Base-by-base conservation (phyloP, 2,329 filamentous ascomycete genomes). In the Nemania sp. region DNA sequence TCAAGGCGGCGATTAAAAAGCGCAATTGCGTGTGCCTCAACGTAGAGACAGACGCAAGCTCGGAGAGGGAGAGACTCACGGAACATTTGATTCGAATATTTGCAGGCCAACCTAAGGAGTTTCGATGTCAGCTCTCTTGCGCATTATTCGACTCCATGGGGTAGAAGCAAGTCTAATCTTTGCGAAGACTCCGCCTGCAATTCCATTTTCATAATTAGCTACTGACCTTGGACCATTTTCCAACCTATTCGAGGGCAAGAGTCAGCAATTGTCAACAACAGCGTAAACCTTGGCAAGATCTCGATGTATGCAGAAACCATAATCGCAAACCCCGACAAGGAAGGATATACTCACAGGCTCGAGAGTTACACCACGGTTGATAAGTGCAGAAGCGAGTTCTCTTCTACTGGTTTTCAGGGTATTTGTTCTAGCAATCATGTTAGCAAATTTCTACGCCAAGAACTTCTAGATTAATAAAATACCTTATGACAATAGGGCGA, bases 181-280 rank as follows among this genome's bases (percentile, higher is more conserved):
- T 13, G 35, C 25, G 29, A 11, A 13, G 1, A 5, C 10, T 18
- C 9, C 20, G n/a, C 10, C 10, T 5, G 32, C 21, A 17, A 12
- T 13, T 35, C 12, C 35, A 5, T 2, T 5, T 46, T 21, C 21
- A 3, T 13, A 12, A 25, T 12, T n/a, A n/a, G 20, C 40, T 46
- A 51, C 60, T 43, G 15, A 63, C 92, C 80, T 99, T 99, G 68
- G 90, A 95, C 95, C 95, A 99, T 77, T 98, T 98, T 63, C 95
- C 95, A 17, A 99, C 62, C 62, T 64, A 20, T 59, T 20, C 6
- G 37, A 43, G 17, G 18, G 25, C 3, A 15, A 47, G 11, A 42
- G 50, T 60, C 3, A 60, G 53, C 42, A 20, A 18, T 25, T 57
- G 25, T 2, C 7, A 13, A 12, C 18, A 46, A 40, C 29, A 2